Percentiles rank a stretch among this genome's conserved stretches.
phyloP scores from a whole-genome alignment of 352 stramenopile genomes.

The Phytophthora idaei region DNA sequence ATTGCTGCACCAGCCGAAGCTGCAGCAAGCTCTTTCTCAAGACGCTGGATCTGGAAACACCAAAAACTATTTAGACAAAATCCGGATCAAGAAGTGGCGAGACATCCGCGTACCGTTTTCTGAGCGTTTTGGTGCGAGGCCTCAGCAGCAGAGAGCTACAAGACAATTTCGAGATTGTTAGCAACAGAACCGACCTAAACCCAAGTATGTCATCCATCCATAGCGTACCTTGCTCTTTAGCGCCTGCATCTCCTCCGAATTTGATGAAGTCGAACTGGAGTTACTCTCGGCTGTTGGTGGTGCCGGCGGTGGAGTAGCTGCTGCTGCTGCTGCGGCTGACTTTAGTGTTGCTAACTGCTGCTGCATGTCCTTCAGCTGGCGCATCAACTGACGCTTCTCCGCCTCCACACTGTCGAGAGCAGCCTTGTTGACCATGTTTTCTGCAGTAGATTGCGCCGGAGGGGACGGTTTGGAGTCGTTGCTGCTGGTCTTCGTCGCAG shows the following conservation, averaged over 20 bases:
- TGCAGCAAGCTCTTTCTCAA: slow-evolving; percentile 59
- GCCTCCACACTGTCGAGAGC: slow-evolving; percentile 55
- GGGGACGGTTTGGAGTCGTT: slow-evolving; percentile 12
- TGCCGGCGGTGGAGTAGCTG: slow-evolving; percentile 22
- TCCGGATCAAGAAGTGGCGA: not conserved
- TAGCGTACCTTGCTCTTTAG: slow-evolving; percentile 64
- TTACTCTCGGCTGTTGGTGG: slow-evolving; percentile 10
- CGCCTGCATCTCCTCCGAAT: slow-evolving; percentile 47
- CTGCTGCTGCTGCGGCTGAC: slow-evolving; percentile 10
- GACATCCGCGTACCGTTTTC: slow-evolving; percentile 50
- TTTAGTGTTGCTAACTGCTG: slow-evolving; percentile 47
- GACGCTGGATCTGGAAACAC: slow-evolving; percentile 51
- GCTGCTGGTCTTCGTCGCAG: slow-evolving; percentile 10
- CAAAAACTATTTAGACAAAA: not conserved
- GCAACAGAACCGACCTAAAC: not conserved
- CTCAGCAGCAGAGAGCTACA: slow-evolving; percentile 48
- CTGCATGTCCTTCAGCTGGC: slow-evolving; percentile 69
- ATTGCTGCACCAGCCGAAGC: slow-evolving; percentile 33
- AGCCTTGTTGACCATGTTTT: slow-evolving; percentile 36
- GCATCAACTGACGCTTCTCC: slow-evolving; percentile 60
- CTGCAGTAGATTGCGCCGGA: not conserved
- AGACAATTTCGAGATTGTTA: not conserved
- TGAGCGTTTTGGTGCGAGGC: slow-evolving; percentile 38
- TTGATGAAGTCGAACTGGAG: slow-evolving; percentile 9
- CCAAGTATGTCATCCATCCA: not conserved